These are phyloP conservation scores for Dioscorea zingiberensis DNA, from an alignment of 106 monocot genomes.

Conservation along the genomic window DNA sequence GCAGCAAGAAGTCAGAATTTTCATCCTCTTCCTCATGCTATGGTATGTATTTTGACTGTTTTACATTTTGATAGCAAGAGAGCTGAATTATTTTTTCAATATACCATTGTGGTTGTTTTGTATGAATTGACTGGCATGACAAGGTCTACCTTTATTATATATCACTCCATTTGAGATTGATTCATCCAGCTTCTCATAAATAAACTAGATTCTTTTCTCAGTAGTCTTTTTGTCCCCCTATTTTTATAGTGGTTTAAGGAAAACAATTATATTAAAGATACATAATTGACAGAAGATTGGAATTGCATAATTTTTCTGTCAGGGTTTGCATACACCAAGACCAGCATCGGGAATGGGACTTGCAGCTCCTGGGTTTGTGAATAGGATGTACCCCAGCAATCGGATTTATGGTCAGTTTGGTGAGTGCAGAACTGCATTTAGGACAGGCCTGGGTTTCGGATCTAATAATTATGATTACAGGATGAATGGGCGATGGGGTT, in stretches of 20 bases:
- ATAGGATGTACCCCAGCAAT: slow-evolving; percentile 48
- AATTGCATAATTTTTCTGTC: background rate
- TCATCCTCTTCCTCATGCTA: slow-evolving; percentile 11
- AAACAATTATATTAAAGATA: no score
- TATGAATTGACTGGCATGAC: no score
- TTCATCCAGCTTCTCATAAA: no score
- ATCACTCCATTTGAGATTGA: no score
- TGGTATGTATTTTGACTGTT: slow-evolving; percentile 16
- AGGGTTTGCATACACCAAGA: slow-evolving; percentile 34
- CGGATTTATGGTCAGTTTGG: slow-evolving; percentile 41
- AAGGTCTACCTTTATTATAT: no score
- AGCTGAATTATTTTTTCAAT: no score
- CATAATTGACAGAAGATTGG: no score
- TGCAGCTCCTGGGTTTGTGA: slow-evolving; percentile 21
- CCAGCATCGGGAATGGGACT: slow-evolving; percentile 23
- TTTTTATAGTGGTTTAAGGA: no score
- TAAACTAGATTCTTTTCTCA: no score
- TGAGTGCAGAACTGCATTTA: slow-evolving; percentile 6
- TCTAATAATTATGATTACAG: slow-evolving; percentile 36
- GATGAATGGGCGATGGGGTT: slow-evolving; percentile 25
- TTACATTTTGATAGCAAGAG: no score
- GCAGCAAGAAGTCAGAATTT: slow-evolving; percentile 33
- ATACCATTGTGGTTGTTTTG: no score
- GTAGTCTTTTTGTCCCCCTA: no score
- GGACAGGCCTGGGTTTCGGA: slow-evolving; percentile 22